These are phyloP conservation scores for Calonectria pseudoturangicola DNA, from an alignment of 2,329 filamentous ascomycete genomes.

Conservation along the genomic window DNA sequence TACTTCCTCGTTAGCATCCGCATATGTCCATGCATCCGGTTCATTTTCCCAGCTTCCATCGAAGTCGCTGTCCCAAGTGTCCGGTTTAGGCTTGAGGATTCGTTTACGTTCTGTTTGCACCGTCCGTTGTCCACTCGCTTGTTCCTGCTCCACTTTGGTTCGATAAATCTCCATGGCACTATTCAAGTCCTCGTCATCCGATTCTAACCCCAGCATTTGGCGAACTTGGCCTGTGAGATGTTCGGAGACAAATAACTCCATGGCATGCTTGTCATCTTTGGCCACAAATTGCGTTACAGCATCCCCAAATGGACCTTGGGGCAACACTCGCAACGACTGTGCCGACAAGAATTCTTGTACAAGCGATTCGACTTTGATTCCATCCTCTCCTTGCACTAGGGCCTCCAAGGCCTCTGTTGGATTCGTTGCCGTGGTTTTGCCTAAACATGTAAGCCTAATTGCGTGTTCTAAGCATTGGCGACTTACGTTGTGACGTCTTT, in stretches of 20 bases:
- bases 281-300: slow-evolving; percentile 94
- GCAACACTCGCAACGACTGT: slow-evolving; percentile 93
- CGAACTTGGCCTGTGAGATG: slow-evolving; percentile 82
- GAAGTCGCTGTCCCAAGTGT: slow-evolving; percentile 90
- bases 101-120: slow-evolving; percentile 60
- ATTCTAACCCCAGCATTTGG: slow-evolving; percentile 79
- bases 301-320: slow-evolving; percentile 93
- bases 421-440: slow-evolving; percentile 65
- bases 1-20: slow-evolving; percentile 49
- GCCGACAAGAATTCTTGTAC: slow-evolving; percentile 91
- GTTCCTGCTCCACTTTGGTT: slow-evolving; percentile 81
- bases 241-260: slow-evolving; percentile 87
- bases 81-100: slow-evolving; percentile 83
- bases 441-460: slow-evolving; percentile 47
- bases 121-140: slow-evolving; percentile 76
- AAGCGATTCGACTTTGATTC: slow-evolving; percentile 90
- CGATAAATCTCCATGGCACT: slow-evolving; percentile 84
- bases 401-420: slow-evolving; percentile 78
- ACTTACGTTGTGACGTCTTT: slow-evolving; percentile 75
- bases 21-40: slow-evolving; percentile 72
- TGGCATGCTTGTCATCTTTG: slow-evolving; percentile 95
- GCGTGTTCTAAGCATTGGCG: accelerated
- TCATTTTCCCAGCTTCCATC: slow-evolving; percentile 91
- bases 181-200: slow-evolving; percentile 80
- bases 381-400: slow-evolving; percentile 72